phyloP scores from a whole-genome alignment of 305 asterid genomes.

The Solanum chacoense region DNA sequence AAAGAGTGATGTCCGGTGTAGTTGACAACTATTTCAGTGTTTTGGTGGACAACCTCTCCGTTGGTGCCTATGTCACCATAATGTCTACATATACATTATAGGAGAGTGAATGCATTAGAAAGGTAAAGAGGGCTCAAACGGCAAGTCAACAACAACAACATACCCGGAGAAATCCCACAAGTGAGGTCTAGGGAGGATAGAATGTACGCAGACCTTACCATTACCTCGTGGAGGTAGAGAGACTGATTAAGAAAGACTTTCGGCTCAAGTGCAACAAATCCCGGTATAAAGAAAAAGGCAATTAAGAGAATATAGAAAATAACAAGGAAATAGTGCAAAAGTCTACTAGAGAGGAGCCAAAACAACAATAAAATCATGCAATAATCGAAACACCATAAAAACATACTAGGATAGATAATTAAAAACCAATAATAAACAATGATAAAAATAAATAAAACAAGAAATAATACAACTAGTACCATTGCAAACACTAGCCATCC shows the following conservation, averaged over 20 bases:
- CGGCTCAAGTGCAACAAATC: background rate
- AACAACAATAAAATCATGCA: background rate
- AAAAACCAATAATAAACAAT: too few species aligned
- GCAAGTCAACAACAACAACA: background rate
- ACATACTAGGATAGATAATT: background rate
- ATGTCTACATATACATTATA: background rate
- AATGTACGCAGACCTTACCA: background rate
- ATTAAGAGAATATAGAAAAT: background rate
- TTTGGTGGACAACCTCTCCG: background rate
- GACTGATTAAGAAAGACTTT: rapidly evolving
- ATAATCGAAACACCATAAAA: background rate
- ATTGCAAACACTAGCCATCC: background rate
- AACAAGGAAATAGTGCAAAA: background rate
- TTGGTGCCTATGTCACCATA: background rate
- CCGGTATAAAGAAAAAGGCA: background rate
- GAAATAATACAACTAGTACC: background rate
- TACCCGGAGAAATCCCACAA: background rate
- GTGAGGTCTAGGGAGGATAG: background rate
- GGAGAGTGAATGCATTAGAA: background rate
- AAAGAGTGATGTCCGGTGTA: background rate
- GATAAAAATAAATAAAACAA: background rate
- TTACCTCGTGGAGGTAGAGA: background rate
- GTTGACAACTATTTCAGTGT: background rate
- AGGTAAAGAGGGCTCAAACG: background rate
- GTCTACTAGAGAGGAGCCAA: background rate